These are phyloP conservation scores for Zalaria sp. DNA, from an alignment of 2,329 filamentous ascomycete genomes.

Conservation along the genomic window DNA sequence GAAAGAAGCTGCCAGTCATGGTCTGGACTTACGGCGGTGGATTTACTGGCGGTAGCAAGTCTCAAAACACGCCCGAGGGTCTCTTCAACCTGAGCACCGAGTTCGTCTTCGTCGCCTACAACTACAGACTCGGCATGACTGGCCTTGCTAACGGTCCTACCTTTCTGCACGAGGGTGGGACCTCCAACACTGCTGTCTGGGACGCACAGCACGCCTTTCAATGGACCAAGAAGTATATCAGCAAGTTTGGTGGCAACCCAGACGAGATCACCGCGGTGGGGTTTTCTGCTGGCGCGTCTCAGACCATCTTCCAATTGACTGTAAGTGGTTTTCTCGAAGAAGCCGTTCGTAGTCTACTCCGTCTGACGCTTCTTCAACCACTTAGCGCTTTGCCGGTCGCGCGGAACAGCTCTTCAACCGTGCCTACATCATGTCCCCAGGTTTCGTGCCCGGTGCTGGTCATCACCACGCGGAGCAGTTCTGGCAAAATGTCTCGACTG, in stretches of 20 bases:
- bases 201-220: constrained; percentile 4
- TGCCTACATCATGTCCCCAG: constrained; percentile 7
- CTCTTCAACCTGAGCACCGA: constrained; percentile 15
- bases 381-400: too few species aligned
- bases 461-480: constrained; percentile 19
- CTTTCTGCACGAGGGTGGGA: constrained; percentile 14
- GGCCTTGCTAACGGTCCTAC: constrained; percentile 4
- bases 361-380: too few species aligned
- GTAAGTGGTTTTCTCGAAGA: too few species aligned
- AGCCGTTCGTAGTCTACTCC: too few species aligned
- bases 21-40: constrained; percentile 31
- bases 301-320: too few species aligned
- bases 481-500: constrained; percentile 19
- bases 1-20: constrained; percentile 22
- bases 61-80: constrained; percentile 20
- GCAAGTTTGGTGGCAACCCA: constrained; percentile 4
- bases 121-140: constrained; percentile 3
- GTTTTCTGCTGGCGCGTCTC: constrained; percentile 1
- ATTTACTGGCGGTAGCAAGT: constrained; percentile 16
- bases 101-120: constrained; percentile 3
- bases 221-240: constrained; percentile 5
- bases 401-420: too few species aligned
- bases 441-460: constrained; percentile 22
- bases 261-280: constrained; percentile 4
- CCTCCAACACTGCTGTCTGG: constrained; percentile 2